Evolutionary conservation across 805 yeast species (phyloP).

Genomic region (Yarrowia sp.): DNA sequence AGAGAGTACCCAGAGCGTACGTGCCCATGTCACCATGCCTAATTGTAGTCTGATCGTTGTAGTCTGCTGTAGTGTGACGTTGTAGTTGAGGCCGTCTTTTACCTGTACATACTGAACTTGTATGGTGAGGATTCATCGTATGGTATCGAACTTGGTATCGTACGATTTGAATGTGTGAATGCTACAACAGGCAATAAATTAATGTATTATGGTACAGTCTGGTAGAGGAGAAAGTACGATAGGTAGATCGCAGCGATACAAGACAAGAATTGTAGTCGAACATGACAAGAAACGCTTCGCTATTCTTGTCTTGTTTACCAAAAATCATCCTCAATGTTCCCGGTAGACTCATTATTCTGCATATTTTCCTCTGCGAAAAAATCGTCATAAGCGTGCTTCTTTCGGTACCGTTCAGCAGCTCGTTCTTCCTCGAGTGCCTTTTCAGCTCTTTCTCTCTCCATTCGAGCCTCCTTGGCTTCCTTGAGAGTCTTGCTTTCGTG

Average conservation of each 20-base stretch:
- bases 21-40: too few relatives aligned
- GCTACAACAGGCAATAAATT: neutral
- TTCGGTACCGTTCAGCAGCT: constrained; percentile 31
- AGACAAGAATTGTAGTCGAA: too few relatives aligned
- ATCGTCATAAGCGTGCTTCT: constrained; percentile 48
- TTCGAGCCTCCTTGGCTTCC: constrained; percentile 34
- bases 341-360: constrained; percentile 43
- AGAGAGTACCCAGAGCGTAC: too few relatives aligned
- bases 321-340: constrained; percentile 46
- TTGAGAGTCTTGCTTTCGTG: constrained; percentile 40
- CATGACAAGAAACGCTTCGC: neutral
- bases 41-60: too few relatives aligned
- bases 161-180: too few relatives aligned
- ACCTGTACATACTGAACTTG: too few relatives aligned
- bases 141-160: too few relatives aligned
- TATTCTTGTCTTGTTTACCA: neutral
- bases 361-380: constrained; percentile 48
- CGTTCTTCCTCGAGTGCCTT: constrained; percentile 39
- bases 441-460: constrained; percentile 41
- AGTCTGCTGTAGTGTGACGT: too few relatives aligned
- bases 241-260: too few relatives aligned
- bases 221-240: too few relatives aligned
- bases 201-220: neutral
- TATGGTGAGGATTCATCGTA: too few relatives aligned
- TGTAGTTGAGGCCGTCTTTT: too few relatives aligned